These are phyloP conservation scores for Yamadazyma philogaea DNA, from an alignment of 805 yeast genomes.

Conservation along the genomic window DNA sequence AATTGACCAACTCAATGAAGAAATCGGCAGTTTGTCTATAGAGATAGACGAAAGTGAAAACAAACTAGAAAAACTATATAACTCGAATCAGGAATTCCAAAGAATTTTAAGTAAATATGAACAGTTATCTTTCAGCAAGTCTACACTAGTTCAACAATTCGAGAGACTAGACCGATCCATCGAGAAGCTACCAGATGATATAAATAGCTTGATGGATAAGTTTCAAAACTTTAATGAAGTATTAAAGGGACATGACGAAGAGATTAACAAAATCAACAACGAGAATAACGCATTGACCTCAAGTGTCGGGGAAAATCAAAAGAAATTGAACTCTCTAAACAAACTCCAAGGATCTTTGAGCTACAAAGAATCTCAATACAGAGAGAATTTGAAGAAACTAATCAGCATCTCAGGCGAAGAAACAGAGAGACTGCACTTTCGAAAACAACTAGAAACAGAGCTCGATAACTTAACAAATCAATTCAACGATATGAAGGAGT, in stretches of 20 bases:
- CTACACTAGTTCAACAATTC: constrained; percentile 48
- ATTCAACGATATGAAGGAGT: constrained; percentile 5
- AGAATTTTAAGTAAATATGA: constrained; percentile 62
- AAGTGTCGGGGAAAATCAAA: neutral
- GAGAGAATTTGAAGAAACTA: constrained; percentile 15
- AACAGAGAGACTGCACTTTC: constrained; percentile 1
- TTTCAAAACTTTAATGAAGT: constrained; percentile 28
- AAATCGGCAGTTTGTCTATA: constrained; percentile 47
- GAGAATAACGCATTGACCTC: constrained; percentile 18
- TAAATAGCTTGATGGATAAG: constrained; percentile 27
- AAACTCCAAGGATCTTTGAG: constrained; percentile 55
- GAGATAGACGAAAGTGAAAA: constrained; percentile 53
- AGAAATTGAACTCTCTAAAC: constrained; percentile 26
- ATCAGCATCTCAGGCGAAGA: neutral
- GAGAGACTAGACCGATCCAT: constrained; percentile 48
- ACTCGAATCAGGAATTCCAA: constrained; percentile 79
- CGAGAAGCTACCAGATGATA: constrained; percentile 41
- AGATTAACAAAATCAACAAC: constrained; percentile 35
- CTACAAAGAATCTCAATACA: constrained; percentile 39
- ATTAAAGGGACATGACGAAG: constrained; percentile 27
- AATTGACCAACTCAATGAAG: constrained; percentile 42
- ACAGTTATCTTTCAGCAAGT: constrained; percentile 47
- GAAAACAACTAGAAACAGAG: neutral
- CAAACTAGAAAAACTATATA: constrained; percentile 62
- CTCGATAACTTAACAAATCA: neutral